Evolutionary conservation across 2,329 filamentous ascomycete species (phyloP), one percentile per base, ranked within the genome.

Genomic region (Phialocephala subalpina): DNA sequence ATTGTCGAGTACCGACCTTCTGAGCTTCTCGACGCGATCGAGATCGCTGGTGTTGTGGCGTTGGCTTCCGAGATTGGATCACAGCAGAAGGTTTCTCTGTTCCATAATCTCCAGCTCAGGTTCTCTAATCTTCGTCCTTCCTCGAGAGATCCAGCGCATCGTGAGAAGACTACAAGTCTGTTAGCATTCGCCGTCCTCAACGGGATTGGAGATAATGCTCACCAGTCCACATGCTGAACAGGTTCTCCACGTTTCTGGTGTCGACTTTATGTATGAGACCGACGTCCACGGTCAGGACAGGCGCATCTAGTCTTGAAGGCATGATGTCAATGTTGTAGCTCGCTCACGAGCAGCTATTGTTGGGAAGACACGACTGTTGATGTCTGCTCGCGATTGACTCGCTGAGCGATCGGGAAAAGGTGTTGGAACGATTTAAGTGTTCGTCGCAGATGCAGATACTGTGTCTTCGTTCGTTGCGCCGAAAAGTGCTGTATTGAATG

Each of bases 161-260:
- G 93, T 60, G 94, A 95, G 78, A 98, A 97, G 67, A 98, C 94
- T 96, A 77, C 49, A 67, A 14, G 29, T 16, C 25, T 14, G 36
- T 36, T 58, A 65, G 66, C 61, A 58, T 25, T n/a, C 22, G 47
- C 27, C 16, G 49, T 7, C 8, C 14, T 14, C 49, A 1, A 3
- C 25, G 18, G 1, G 14, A 12, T 33, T 14, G 29, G 7, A 27
- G 14, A 36, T 53, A 38, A 62, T 52, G 62, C 92, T 87, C 82
- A 97, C 94, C 93, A 79, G 93, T 95, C 94, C 94, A 97, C 88
- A 98, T 97, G 83, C 92, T 94, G 82, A 96, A 97, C 60, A 98
- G 88, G 77, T 94, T 97, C 81, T 97, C 93, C 33, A 93, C 90
- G 79, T 97, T 97, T 72, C 91, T 87, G 1, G 95, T 97, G 81